phyloP scores from a whole-genome alignment of 1,284 basidiomycete species.

The Tylopilus orsonianus region DNA sequence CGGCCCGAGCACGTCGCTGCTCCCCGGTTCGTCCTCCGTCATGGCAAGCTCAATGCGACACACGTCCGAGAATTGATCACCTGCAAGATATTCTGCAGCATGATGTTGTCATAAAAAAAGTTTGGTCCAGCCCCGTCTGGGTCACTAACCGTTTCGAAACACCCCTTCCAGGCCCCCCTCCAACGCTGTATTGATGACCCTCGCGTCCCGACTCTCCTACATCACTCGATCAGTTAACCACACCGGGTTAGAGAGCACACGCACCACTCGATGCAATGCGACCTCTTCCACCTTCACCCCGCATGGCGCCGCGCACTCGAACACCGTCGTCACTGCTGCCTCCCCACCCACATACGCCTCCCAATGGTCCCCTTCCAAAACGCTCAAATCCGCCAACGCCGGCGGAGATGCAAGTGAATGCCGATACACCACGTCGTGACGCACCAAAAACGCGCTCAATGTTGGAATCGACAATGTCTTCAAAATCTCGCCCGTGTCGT shows the following conservation, averaged over 20 bases:
- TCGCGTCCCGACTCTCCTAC: slow-evolving; percentile 48
- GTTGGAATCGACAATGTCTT: slow-evolving; percentile 63
- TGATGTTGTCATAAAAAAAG: slow-evolving; percentile 1
- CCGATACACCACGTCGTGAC: slow-evolving; percentile 51
- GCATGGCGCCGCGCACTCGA: slow-evolving; percentile 55
- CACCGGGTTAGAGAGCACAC: slow-evolving; percentile 10
- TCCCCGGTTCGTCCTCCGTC: slow-evolving; percentile 41
- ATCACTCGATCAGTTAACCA: slow-evolving; percentile 1
- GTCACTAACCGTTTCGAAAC: slow-evolving; percentile 40
- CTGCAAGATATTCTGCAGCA: slow-evolving; percentile 54
- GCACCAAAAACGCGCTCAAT: slow-evolving; percentile 51
- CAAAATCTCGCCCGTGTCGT: slow-evolving; percentile 52
- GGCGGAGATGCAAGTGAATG: slow-evolving; percentile 32
- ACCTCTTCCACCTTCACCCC: slow-evolving; percentile 53
- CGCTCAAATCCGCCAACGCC: slow-evolving; percentile 48
- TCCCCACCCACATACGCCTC: slow-evolving; percentile 54
- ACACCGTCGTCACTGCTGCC: slow-evolving; percentile 49
- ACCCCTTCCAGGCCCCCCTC: slow-evolving; percentile 39
- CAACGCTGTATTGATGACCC: slow-evolving; percentile 43
- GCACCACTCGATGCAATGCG: slow-evolving; percentile 47
- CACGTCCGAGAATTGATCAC: slow-evolving; percentile 60
- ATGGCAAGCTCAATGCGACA: slow-evolving; percentile 51
- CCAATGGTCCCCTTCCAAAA: slow-evolving; percentile 53
- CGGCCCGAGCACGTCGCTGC: slow-evolving; percentile 44
- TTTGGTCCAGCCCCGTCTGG: neutral